Conservation (phyloP, 2,329 filamentous ascomycete genomes). For the Xylariaceae sp. region DNA sequence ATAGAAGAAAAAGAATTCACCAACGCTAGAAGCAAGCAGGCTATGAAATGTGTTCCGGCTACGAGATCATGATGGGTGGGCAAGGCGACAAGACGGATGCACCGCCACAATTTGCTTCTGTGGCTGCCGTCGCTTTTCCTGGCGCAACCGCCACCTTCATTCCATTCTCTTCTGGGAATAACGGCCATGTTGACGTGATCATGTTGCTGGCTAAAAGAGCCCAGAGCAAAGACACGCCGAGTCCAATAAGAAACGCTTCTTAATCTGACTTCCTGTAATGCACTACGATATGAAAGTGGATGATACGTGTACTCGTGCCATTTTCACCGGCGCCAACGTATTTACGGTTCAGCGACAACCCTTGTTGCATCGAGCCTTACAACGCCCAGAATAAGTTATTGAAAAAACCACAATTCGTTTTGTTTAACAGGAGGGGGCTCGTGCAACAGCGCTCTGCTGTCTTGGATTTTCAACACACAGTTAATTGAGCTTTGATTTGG, state of each 20-base stretch:
- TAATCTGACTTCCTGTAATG: neutral
- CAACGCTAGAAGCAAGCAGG: too few species aligned
- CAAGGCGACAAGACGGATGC: slow-evolving; percentile 1
- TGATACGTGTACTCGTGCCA: neutral
- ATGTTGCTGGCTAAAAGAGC: slow-evolving; percentile 29
- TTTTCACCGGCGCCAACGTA: neutral
- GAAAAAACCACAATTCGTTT: neutral
- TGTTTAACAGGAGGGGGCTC: neutral
- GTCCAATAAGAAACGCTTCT: neutral
- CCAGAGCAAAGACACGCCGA: slow-evolving; percentile 1
- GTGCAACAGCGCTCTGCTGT: neutral
- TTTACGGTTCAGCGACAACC: neutral
- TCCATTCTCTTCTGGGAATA: slow-evolving; percentile 20
- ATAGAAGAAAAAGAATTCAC: too few species aligned
- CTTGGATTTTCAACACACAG: neutral
- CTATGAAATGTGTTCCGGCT: too few species aligned
- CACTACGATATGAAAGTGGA: neutral
- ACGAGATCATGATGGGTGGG: too few species aligned
- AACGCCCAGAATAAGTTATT: too few species aligned
- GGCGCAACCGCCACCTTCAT: slow-evolving; percentile 2
- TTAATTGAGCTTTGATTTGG: neutral
- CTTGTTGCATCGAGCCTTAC: slow-evolving; percentile 1
- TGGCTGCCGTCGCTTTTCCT: slow-evolving; percentile 3
- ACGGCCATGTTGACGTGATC: slow-evolving; percentile 27
- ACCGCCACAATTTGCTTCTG: slow-evolving; percentile 16